These are phyloP conservation scores for Secale cereale DNA, from an alignment of 176 grass and related monocot genomes.

Conservation along the genomic window DNA sequence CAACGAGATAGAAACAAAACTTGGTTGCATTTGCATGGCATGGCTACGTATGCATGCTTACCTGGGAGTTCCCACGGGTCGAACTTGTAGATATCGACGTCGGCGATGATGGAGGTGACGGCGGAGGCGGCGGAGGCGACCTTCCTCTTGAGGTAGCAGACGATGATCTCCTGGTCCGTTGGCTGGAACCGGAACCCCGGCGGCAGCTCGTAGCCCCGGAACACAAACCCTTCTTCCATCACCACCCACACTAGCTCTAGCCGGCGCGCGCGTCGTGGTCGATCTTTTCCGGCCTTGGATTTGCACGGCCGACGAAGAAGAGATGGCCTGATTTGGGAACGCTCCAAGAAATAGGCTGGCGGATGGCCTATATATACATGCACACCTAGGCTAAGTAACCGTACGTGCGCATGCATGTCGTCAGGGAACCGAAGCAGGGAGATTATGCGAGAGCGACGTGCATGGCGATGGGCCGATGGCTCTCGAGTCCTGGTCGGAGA, in stretches of 20 bases:
- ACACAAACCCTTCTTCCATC: constrained; percentile 30
- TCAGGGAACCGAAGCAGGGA: background rate
- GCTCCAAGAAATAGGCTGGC: background rate
- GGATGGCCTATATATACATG: background rate
- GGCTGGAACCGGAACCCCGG: constrained; percentile 96
- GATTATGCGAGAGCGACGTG: background rate
- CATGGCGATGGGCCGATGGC: too few relatives aligned
- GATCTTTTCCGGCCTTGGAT: too few relatives aligned
- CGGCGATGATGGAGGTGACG: constrained; percentile 47
- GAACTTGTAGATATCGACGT: constrained; percentile 56
- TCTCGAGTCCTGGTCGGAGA: background rate
- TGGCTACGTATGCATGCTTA: background rate
- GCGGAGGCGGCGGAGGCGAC: background rate
- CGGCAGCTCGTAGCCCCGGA: constrained; percentile 51
- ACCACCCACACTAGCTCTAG: background rate
- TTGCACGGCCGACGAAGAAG: background rate
- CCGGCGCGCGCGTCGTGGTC: too few relatives aligned
- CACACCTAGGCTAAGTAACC: background rate
- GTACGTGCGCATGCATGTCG: background rate
- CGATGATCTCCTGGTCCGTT: constrained; percentile 83
- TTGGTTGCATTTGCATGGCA: background rate
- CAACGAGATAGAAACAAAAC: too few relatives aligned
- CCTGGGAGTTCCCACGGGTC: constrained; percentile 49
- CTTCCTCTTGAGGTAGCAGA: constrained; percentile 43
- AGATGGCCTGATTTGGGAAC: background rate